Base-by-base conservation (phyloP, 352 stramenopile species). In the Globisporangium splendens region DNA sequence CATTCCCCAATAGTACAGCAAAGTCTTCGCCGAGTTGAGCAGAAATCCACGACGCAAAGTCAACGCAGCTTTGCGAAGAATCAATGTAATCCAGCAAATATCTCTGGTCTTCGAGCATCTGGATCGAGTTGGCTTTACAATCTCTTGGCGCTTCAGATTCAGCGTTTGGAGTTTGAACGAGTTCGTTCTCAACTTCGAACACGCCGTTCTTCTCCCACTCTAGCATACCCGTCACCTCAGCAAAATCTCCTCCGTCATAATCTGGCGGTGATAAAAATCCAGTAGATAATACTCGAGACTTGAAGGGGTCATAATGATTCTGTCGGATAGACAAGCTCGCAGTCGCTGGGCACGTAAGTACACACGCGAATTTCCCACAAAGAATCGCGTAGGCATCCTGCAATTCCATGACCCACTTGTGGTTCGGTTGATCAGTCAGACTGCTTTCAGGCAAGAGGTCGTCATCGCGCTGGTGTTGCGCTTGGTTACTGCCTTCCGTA, bases 161-260 rank as follows among this genome's bases (percentile, higher is more conserved):
- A 18, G 39, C 0, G 15, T 50, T 39, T 24, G 33, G 46, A n/a
- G 39, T 63, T 20, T 20, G 41, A n/a, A 53, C 55, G 17, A 82
- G 52, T 47, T 87, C 77, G 17, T 87, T 62, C 56, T 84, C 74
- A 5, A 79, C 62, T 62, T 87, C 77, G 59, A 79, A 87, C 20
- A 85, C 72, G 28, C 75, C 65, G 21, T 62, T 59, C 14, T 24
- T 22, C 47, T 87, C 77, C 77, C 77, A 82, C 48, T 70, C 57
- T 7, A 75, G 46, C 18, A 87, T 80, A 15, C 33, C 48, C n/a
- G 35, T 7, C 13, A 65, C n/a, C 20, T 61, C 59, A 15, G 17
- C 5, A 1, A n/a, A 6, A 18, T 12, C 7, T 55, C 22, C 28
- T 4, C 1, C 4, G 6, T 33, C 33, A 31, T 8, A 47, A 28